Conservation (phyloP, 1,284 basidiomycete species). For the Phaffia rhodozyma region DNA sequence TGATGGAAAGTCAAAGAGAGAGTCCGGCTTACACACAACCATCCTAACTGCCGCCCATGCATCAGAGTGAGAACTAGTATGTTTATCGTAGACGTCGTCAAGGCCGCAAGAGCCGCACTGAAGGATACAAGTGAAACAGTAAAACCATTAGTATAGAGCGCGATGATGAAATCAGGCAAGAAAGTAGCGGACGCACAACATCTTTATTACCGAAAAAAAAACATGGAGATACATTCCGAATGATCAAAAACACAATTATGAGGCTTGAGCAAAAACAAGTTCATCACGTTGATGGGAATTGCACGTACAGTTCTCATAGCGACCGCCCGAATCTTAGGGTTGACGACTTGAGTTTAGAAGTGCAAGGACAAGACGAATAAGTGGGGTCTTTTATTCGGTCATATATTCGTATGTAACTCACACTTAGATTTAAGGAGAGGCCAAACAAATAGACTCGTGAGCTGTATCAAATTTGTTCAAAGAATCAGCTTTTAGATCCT, state of each 20-base stretch:
- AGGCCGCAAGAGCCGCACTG: constrained; percentile 7
- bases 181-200: constrained; percentile 37
- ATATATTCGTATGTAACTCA: not conserved
- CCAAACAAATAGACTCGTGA: constrained; percentile 38
- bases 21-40: constrained; percentile 38
- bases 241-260: not conserved
- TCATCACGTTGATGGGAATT: not conserved
- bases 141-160: too few relatives aligned
- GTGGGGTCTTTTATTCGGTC: too few relatives aligned
- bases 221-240: constrained; percentile 1
- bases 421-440: constrained; percentile 14
- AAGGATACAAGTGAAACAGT: not conserved
- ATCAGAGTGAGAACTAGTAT: constrained; percentile 42
- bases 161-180: not conserved
- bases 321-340: constrained; percentile 13
- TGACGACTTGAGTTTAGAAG: not conserved
- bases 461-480: constrained; percentile 1
- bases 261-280: not conserved
- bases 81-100: constrained; percentile 33
- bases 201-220: constrained; percentile 35
- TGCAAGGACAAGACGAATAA: not conserved
- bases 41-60: constrained; percentile 43
- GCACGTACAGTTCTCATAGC: constrained; percentile 4
- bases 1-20: not conserved
- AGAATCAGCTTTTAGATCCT: not conserved